Percentiles rank a stretch among this genome's conserved stretches.
phyloP scores from a whole-genome alignment of 164 flowering plant species.

The Stephania yunnanensis region DNA sequence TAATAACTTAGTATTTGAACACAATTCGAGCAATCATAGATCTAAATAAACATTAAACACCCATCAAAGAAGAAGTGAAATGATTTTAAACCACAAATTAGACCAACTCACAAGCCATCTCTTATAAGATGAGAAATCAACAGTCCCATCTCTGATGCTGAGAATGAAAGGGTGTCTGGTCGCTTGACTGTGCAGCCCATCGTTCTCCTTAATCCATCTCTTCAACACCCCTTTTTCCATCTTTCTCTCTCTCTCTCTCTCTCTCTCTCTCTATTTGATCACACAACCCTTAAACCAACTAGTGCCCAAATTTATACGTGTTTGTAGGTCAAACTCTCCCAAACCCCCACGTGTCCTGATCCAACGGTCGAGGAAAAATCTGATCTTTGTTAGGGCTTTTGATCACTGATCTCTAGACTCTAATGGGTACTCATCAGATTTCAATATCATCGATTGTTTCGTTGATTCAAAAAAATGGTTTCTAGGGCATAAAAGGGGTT shows the following conservation, averaged over 20 bases:
- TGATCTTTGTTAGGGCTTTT: too few relatives aligned
- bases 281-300: background rate
- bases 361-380: background rate
- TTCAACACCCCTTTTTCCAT: slow-evolving; percentile 26
- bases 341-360: background rate
- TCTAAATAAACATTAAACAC: background rate
- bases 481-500: background rate
- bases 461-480: too few relatives aligned
- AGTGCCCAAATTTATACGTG: background rate
- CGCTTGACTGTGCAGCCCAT: slow-evolving; percentile 38
- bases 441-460: too few relatives aligned
- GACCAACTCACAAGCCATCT: slow-evolving; percentile 62
- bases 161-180: slow-evolving; percentile 74
- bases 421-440: too few relatives aligned
- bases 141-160: slow-evolving; percentile 63
- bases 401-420: too few relatives aligned
- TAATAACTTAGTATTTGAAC: too few relatives aligned
- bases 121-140: slow-evolving; percentile 61
- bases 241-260: background rate
- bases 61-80: background rate
- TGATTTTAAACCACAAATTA: background rate
- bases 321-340: background rate
- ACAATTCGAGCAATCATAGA: background rate
- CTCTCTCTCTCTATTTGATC: background rate
- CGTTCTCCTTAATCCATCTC: slow-evolving; percentile 59